phyloP scores from a whole-genome alignment of 768 basidiomycete genomes.

The Agrocybe pediades region DNA sequence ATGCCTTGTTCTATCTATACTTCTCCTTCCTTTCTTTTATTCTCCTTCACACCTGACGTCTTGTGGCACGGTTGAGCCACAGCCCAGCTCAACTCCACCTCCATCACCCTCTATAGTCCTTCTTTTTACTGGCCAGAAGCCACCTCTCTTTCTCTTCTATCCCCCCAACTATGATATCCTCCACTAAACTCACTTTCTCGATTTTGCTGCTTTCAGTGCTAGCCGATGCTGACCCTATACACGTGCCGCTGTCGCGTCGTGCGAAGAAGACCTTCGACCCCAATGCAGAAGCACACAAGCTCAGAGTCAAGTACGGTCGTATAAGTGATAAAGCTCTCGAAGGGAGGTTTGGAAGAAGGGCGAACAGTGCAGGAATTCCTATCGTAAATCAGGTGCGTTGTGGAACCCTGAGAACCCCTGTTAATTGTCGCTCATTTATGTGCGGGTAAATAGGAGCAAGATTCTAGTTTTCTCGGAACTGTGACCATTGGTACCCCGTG shows the following conservation, averaged over 20 bases:
- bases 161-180: background rate
- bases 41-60: background rate
- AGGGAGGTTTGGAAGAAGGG: conserved; percentile 31
- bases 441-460: conserved; percentile 40
- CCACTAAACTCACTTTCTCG: background rate
- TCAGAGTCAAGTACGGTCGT: conserved; percentile 1
- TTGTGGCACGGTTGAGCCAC: background rate
- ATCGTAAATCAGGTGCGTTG: conserved; percentile 39
- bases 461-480: conserved; percentile 60
- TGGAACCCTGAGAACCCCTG: conserved; percentile 36
- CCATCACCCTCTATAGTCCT: background rate
- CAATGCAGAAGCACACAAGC: conserved; percentile 1
- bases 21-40: background rate
- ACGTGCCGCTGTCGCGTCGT: background rate
- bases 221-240: background rate
- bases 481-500: conserved; percentile 66
- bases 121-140: background rate
- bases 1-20: background rate
- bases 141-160: background rate
- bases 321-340: background rate
- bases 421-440: background rate
- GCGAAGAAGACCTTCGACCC: background rate
- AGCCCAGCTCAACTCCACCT: background rate
- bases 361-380: conserved; percentile 33
- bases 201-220: background rate